These are phyloP conservation scores for Nannochloris sp. DNA, from an alignment of 139 green algal genomes.

Conservation along the genomic window DNA sequence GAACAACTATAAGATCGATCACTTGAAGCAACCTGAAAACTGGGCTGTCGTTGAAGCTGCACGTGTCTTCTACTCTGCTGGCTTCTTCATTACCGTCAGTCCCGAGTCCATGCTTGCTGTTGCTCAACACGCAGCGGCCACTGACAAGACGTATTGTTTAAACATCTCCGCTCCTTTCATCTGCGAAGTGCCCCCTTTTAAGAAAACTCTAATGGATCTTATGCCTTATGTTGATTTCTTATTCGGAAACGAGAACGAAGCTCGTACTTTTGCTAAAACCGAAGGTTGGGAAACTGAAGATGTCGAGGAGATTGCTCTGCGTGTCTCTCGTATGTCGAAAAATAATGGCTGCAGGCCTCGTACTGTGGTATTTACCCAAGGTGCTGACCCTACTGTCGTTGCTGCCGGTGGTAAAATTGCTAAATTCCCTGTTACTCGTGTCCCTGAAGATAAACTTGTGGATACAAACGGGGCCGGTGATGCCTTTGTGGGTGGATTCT, in stretches of 20 bases:
- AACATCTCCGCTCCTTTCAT: constrained; percentile 98
- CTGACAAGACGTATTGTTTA: constrained; percentile 83
- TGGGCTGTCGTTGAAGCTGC: constrained; percentile 79
- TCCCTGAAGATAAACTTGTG: constrained; percentile 84
- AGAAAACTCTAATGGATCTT: constrained; percentile 69
- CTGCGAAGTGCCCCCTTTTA: constrained; percentile 86
- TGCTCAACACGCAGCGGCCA: constrained; percentile 73
- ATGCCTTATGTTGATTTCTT: constrained; percentile 92
- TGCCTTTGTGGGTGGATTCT: constrained; percentile 96
- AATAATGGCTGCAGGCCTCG: constrained; percentile 61
- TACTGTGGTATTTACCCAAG: constrained; percentile 93
- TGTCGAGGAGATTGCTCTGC: constrained; percentile 78
- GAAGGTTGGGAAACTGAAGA: constrained; percentile 84
- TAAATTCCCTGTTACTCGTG: constrained; percentile 43
- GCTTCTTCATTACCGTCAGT: constrained; percentile 98
- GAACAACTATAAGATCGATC: constrained; percentile 97
- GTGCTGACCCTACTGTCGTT: constrained; percentile 81
- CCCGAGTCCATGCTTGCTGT: constrained; percentile 77
- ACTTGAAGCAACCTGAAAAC: constrained; percentile 67
- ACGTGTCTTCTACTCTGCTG: constrained; percentile 84
- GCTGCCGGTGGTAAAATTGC: constrained; percentile 58
- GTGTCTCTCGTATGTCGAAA: constrained; percentile 74
- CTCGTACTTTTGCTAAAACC: constrained; percentile 78
- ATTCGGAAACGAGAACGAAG: constrained; percentile 98
- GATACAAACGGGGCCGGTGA: constrained; percentile 97